Evolutionary conservation across 768 basidiomycete genomes (phyloP), one percentile per base, ranked within the genome.

Genomic region (Lactifluus pinguis): DNA sequence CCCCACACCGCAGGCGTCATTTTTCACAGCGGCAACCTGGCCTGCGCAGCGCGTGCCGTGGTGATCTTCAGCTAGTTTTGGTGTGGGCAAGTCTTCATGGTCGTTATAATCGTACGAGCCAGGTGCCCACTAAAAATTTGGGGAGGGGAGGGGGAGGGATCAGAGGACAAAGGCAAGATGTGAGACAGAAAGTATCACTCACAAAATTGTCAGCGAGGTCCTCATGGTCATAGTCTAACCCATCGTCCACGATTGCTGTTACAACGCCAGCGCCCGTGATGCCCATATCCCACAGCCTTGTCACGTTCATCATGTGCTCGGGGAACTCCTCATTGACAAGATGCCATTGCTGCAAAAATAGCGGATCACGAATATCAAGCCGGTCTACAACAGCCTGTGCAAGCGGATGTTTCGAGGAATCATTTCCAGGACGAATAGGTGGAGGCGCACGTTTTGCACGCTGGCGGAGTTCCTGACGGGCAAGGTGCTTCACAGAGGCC

Each of bases 31-130:
- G 21, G 91, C 94, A 52, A 99, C 84, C 73, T 99, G 95, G 32
- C 97, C 97, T 1, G 95, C 95, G 71, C 97, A 99, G 2, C 97
- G 88, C 0, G 97, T 99, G 11, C 97, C 97, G 69, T 99, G 97
- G 67, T 92, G 91, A 67, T 99, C 97, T 65, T 98, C 95, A 29
- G 78, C 80, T 48, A 95, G 83, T 59, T 86, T 82, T 0, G 97
- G 97, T 38, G 86, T 87, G 10, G 97, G 97, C 6, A 98, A 77
- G 14, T 83, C 76, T 30, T 83, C 83, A 68, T 98, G 93, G 69
- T 95, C 93, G 71, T 99, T 99, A 72, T 93, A 99, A 72, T 99
- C 95, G 70, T 93, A 89, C 0, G 95, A 98, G 61, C 94, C 85
- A 25, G 82, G 83, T 11, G 86, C 82, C 69, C 86, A 91, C 95